Evolutionary conservation across 2,329 filamentous ascomycete genomes (phyloP).

Genomic region (Salinomyces thailandicus): DNA sequence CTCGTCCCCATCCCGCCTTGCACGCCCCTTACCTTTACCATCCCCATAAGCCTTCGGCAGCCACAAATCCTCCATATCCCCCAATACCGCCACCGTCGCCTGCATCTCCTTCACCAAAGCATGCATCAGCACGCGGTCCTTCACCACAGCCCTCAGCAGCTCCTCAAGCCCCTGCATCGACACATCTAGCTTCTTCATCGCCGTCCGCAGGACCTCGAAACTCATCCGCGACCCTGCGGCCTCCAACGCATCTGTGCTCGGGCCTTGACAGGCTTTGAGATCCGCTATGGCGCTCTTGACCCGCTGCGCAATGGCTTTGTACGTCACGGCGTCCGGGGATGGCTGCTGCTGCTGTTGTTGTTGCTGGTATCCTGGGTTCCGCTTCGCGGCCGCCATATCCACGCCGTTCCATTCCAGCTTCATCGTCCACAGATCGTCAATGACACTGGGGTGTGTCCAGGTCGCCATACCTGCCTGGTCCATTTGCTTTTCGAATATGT

Average conservation of each 20-base stretch:
- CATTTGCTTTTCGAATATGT: constrained; percentile 6
- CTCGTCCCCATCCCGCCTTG: constrained; percentile 2
- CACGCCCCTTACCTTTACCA: not conserved
- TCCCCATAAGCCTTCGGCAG: not conserved
- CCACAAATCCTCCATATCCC: constrained; percentile 5
- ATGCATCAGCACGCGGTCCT: constrained; percentile 6
- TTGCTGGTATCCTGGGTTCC: not conserved
- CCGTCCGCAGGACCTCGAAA: constrained; percentile 7
- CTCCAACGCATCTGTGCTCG: not conserved
- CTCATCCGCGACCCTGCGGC: constrained; percentile 1
- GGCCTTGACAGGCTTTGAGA: not conserved
- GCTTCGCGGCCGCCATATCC: not conserved
- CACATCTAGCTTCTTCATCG: constrained; percentile 9
- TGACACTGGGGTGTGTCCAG: constrained; percentile 4
- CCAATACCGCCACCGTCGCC: constrained; percentile 1
- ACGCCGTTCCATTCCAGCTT: constrained; percentile 8
- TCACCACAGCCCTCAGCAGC: constrained; percentile 1
- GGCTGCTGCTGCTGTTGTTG: not conserved
- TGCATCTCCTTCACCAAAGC: constrained; percentile 7
- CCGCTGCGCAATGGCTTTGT: constrained; percentile 1
- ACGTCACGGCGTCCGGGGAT: constrained; percentile 1
- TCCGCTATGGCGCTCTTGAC: not conserved
- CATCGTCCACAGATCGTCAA: constrained; percentile 6
- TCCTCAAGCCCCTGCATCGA: constrained; percentile 5
- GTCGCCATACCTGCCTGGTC: constrained; percentile 1